Evolutionary conservation across 768 basidiomycete species (phyloP).

Genomic region (Lactarius evosmus): DNA sequence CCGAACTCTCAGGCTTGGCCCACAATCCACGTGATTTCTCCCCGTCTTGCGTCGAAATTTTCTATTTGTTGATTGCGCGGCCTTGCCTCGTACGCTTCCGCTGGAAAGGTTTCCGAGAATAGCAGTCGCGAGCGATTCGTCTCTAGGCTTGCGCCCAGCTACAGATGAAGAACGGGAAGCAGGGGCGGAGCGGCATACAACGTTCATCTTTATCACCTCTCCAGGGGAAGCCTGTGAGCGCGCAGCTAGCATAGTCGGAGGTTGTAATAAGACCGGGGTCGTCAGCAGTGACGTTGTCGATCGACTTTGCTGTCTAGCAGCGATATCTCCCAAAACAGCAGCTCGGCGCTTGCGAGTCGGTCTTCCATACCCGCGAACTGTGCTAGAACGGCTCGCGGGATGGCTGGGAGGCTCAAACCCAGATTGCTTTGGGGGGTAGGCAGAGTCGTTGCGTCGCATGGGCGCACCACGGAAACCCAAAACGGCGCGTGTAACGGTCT

Average conservation of each 20-base stretch:
- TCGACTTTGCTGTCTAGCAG: conserved; percentile 14
- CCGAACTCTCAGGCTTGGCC: conserved; percentile 38
- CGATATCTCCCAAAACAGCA: conserved; percentile 32
- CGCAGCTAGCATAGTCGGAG: conserved; percentile 6
- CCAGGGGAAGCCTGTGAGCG: conserved; percentile 36
- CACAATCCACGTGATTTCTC: conserved; percentile 33
- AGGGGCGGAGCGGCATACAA: conserved; percentile 69
- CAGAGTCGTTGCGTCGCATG: conserved; percentile 40
- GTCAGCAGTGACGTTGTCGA: conserved; percentile 9
- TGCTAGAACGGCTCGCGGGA: conserved; percentile 19
- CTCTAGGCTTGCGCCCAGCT: conserved; percentile 23
- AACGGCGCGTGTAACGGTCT: conserved; percentile 63
- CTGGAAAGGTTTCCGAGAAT: conserved; percentile 21
- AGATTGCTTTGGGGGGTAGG: background rate
- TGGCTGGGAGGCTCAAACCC: conserved; percentile 2
- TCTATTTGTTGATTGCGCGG: conserved; percentile 15
- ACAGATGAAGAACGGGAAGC: conserved; percentile 57
- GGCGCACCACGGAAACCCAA: conserved; percentile 46
- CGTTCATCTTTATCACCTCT: conserved; percentile 50
- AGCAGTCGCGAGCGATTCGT: conserved; percentile 14
- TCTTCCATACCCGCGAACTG: conserved; percentile 30
- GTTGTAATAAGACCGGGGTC: conserved; percentile 22
- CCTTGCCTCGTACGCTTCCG: conserved; percentile 31
- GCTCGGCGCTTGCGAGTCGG: conserved; percentile 26
- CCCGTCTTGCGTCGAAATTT: conserved; percentile 27